phyloP scores from a whole-genome alignment of 441 rosid genomes.

The Capsella rubella region DNA sequence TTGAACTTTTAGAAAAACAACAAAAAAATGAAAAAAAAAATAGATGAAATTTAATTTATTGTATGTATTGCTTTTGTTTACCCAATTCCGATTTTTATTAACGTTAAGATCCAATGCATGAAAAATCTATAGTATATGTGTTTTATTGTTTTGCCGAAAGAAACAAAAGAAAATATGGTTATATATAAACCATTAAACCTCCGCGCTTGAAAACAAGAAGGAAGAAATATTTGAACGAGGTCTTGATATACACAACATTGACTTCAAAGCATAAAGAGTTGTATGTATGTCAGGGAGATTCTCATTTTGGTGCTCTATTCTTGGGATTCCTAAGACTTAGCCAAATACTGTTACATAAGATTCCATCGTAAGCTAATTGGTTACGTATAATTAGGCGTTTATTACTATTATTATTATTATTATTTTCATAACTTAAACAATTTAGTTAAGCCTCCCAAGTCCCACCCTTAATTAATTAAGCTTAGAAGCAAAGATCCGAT shows the following conservation, averaged over 20 bases:
- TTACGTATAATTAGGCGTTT: constrained; percentile 28
- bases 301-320: constrained; percentile 27
- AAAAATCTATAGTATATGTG: not conserved
- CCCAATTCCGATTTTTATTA: not conserved
- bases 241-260: constrained; percentile 40
- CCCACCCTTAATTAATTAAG: not conserved
- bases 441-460: no score
- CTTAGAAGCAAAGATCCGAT: constrained; percentile 42
- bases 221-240: not conserved
- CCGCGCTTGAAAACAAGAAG: not conserved
- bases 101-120: not conserved
- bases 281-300: constrained; percentile 47
- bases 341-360: constrained; percentile 37
- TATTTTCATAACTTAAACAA: no score
- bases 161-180: no score
- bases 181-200: not conserved
- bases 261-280: constrained; percentile 26
- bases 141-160: not conserved
- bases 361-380: constrained; percentile 40
- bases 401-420: no score
- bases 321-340: constrained; percentile 35
- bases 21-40: not conserved
- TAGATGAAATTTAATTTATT: not conserved
- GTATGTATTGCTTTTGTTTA: not conserved
- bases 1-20: not conserved